Percentiles rank a stretch among this genome's conserved stretches.
These are phyloP conservation scores for Porcisia deanei DNA, from an alignment of 208 protist genomes.

Conservation along the genomic window DNA sequence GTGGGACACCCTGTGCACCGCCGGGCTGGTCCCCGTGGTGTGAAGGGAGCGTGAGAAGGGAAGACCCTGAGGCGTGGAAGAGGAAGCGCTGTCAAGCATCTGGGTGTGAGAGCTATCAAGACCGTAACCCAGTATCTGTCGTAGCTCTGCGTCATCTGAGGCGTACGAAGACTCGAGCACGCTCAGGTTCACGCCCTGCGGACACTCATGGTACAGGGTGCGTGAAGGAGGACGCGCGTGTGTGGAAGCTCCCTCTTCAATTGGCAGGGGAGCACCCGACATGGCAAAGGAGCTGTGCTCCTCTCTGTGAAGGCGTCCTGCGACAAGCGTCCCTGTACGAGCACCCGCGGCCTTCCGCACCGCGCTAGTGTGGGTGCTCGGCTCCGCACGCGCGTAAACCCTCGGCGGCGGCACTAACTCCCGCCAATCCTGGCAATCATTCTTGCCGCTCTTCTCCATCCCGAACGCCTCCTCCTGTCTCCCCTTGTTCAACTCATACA, in stretches of 20 bases:
- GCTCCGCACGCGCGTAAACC: conserved; percentile 14
- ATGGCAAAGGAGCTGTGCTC: background rate
- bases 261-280: background rate
- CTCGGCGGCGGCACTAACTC: conserved; percentile 23
- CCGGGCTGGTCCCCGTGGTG: background rate
- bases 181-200: conserved; percentile 11
- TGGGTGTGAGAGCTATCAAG: background rate
- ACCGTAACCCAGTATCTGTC: background rate
- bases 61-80: background rate
- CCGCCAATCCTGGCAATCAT: conserved; percentile 19
- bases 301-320: background rate
- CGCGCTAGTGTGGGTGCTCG: background rate
- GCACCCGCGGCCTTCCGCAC: background rate
- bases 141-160: conserved; percentile 19
- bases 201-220: conserved; percentile 27
- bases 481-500: conserved; percentile 45
- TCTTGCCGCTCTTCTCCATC: conserved; percentile 24
- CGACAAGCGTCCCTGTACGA: background rate
- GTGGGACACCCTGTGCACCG: conserved; percentile 1
- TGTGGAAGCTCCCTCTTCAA: no score
- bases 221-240: background rate
- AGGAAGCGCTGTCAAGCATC: background rate
- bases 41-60: background rate
- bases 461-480: background rate
- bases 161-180: conserved; percentile 20